Base-by-base conservation (phyloP, 768 basidiomycete genomes). In the Suillus paluster region DNA sequence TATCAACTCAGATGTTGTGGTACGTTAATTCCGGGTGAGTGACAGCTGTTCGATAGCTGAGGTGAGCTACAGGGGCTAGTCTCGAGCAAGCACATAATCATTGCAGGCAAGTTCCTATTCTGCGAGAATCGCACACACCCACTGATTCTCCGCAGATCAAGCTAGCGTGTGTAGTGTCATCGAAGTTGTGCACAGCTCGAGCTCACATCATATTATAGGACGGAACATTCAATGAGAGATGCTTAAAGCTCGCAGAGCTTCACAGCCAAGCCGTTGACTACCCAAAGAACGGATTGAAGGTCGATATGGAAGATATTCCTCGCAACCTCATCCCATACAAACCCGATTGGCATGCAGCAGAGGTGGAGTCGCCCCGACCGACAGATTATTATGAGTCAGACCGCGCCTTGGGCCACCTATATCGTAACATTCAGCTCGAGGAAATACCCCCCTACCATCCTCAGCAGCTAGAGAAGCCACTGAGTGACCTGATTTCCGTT, bases 1-100 rank as follows among this genome's bases (percentile, higher is more conserved):
- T 59, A 92, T 95, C 70, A 83, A 91, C 64, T 92, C 91, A 0
- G 91, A 94, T 68, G 83, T 92, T 46, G 74, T 92, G 81, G 91
- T 92, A 74, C 21, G 82, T 68, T 7, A 5, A 3, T 44, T 8
- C 23, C 19, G 8, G 1, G 4, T 38, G 36, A 25, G 17, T 2
- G 42, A 33, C 55, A 9, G 23, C 8, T n/a, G 1, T 17, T 39
- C 17, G 23, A 39, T 64, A 15, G 15, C 30, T 21, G 34, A 59
- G 19, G 45, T 65, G 42, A 61, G 27, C 48, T 19, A 9, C 61
- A 91, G 91, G 90, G 91, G 11, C 76, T 94, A 10, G 65, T 93
- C 19, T 86, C 90, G 1, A 84, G 85, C 64, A 80, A 86, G 57
- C 85, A 91, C 63, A 77, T 94, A 5, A 79, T 84, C 2, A 90